Evolutionary conservation across 2,329 filamentous ascomycete genomes (phyloP), one percentile per base, ranked within the genome.

Genomic region (Leptographium wingfieldii): DNA sequence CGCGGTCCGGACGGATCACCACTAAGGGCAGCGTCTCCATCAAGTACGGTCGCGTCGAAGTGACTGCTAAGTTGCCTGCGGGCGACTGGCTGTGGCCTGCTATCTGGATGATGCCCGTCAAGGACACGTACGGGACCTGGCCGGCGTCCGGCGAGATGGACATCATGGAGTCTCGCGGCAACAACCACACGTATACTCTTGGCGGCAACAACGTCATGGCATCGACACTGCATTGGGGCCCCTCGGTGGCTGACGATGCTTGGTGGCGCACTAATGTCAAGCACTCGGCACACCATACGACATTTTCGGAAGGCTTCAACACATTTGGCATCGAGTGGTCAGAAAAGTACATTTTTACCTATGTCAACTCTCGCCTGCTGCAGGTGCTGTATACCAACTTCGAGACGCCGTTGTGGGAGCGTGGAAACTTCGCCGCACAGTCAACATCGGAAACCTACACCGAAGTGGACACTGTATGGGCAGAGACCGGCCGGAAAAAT

Each of bases 71-170:
- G 72, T 74, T 94, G 33, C 88, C 90, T 5, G 72, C 76, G 55
- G 90, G 90, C 59, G 89, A 94, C 73, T 94, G 90, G 90, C 79
- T 95, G 12, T 94, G 90, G 90, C 90, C 90, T 2, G 88, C 88
- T n/a, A 92, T 95, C 67, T 92, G 88, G 87, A 88, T 95, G 87
- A 77, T 94, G 76, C 90, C 90, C 1, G 83, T 82, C 55, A 77
- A 85, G 52, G 78, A 84, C 59, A 84, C 76, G 0, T 95, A 94
- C 69, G 90, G 90, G 1, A 67, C 78, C 1, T 95, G 90, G 90
- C 90, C 90, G 1, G 73, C 76, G 9, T 91, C 87, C 10, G 90
- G 90, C 54, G 89, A 94, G 72, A 94, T 95, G 57, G 90, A 95
- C 69, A 88, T 95, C 59, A 76, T 84, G 68, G 88, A 94, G 73